Evolutionary conservation across 1,284 basidiomycete species (phyloP), one percentile per base, ranked within the genome.

Genomic region (Puccinia brachypodii): DNA sequence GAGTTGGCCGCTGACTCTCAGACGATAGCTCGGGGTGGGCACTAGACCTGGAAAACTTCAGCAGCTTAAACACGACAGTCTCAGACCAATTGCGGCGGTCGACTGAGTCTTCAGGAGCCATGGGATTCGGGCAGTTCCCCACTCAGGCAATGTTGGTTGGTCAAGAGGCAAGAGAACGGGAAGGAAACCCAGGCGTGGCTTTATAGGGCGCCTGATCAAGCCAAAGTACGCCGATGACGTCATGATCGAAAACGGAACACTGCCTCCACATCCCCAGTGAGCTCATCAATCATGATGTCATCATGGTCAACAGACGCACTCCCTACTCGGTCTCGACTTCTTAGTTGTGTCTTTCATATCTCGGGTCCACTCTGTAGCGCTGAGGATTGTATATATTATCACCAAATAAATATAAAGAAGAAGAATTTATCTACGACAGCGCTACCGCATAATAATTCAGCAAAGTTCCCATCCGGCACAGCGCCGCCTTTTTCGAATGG

Each of bases 31-130:
- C 44, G 42, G 68, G 9, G 13, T 42, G 72, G 33, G 72, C 7
- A n/a, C 28, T 56, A 14, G 72, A 44, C 31, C 44, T 44, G n/a
- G 72, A 74, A 58, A 56, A 74, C 44, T 74, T 74, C 13, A 13
- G 31, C 3, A 74, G 72, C 42, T 19, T 9, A 14, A 74, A 58
- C 1, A 74, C 72, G 16, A 42, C 47, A 58, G 72, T 74, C 28
- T 74, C 72, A 11, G 72, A 74, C 72, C 72, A 74, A 36, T 44
- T 64, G 62, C 62, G 68, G 28, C 47, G 40, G 44, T 71, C 44
- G 28, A 33, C 28, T 71, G 68, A 44, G 42, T 64, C 62, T 64
- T 31, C 62, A 33, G 68, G 4, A 14, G 68, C 11, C 64, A 68
- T 68, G 33, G 22, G 47, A 16, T 60, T 33, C 6, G 3, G 25